Percentiles rank a stretch among this genome's conserved stretches.
These are phyloP conservation scores for Cordyceps cateniannulata DNA, from an alignment of 2,329 filamentous ascomycete species.

Conservation along the genomic window DNA sequence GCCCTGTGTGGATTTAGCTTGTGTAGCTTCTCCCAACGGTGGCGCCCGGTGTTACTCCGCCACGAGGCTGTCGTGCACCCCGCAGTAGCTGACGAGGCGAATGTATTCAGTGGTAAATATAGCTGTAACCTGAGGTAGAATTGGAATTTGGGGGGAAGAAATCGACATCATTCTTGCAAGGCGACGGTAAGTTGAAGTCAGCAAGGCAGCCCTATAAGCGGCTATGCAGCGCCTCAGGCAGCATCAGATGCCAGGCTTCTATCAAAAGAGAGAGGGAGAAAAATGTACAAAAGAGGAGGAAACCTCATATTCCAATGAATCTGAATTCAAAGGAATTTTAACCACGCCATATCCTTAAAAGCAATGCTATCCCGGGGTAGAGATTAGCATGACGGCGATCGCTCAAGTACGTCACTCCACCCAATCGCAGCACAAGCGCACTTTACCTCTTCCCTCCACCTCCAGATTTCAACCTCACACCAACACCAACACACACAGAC, in stretches of 20 bases:
- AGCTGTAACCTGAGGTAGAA: too few species aligned
- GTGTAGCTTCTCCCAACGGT: background rate
- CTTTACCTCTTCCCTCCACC: background rate
- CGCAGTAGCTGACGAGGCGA: background rate
- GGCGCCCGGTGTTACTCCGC: conserved; percentile 8
- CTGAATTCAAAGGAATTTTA: too few species aligned
- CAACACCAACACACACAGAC: conserved; percentile 1
- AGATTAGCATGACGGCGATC: background rate
- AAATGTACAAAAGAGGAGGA: too few species aligned
- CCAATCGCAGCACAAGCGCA: conserved; percentile 9
- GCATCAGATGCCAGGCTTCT: too few species aligned
- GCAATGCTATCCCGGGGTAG: background rate
- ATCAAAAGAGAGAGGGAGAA: too few species aligned
- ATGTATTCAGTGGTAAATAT: too few species aligned
- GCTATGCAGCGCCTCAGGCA: too few species aligned
- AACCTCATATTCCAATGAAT: too few species aligned
- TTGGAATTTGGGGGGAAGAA: background rate
- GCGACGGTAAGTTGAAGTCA: too few species aligned
- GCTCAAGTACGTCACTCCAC: background rate
- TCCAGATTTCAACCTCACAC: background rate
- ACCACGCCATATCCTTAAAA: too few species aligned
- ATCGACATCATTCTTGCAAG: too few species aligned
- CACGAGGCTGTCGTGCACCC: background rate
- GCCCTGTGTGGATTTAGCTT: background rate
- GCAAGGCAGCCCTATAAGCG: too few species aligned